phyloP scores from a whole-genome alignment of 805 yeast genomes.

The Barnettozyma sp. region DNA sequence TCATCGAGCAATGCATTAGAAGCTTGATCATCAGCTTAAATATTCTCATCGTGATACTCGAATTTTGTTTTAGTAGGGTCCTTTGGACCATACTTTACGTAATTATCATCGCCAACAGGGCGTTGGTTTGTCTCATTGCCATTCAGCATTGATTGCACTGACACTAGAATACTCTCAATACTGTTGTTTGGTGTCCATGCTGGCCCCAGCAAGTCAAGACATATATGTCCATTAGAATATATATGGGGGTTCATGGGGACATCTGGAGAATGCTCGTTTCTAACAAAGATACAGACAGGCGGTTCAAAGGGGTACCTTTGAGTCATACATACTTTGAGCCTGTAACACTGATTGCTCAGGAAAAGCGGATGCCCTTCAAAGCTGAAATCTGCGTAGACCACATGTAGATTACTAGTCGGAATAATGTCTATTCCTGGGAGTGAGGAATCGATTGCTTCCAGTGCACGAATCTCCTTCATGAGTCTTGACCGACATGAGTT shows the following conservation, averaged over 20 bases:
- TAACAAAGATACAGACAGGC: conserved; percentile 51
- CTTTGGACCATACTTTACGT: conserved; percentile 46
- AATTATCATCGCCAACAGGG: conserved; percentile 51
- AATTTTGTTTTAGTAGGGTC: conserved; percentile 48
- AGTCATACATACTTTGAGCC: conserved; percentile 38
- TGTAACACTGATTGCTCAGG: conserved; percentile 28
- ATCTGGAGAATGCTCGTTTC: conserved; percentile 14
- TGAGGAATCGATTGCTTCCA: conserved; percentile 10
- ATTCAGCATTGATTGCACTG: conserved; percentile 59
- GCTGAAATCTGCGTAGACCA: conserved; percentile 33
- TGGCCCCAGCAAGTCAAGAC: conserved; percentile 55
- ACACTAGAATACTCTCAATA: conserved; percentile 40
- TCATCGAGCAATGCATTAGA: background rate
- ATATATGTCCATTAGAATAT: conserved; percentile 74
- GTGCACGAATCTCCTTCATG: conserved; percentile 21
- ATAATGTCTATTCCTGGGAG: conserved; percentile 25
- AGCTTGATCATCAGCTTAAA: conserved; percentile 10
- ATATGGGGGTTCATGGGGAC: conserved; percentile 72
- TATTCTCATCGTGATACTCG: conserved; percentile 53
- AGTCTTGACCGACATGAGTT: conserved; percentile 19
- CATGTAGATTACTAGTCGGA: conserved; percentile 28
- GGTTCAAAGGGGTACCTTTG: conserved; percentile 49
- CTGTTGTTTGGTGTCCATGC: conserved; percentile 25
- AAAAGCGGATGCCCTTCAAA: conserved; percentile 33
- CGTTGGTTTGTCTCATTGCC: conserved; percentile 40